phyloP scores from a whole-genome alignment of 768 basidiomycete species.

The Mrakia gelida region DNA sequence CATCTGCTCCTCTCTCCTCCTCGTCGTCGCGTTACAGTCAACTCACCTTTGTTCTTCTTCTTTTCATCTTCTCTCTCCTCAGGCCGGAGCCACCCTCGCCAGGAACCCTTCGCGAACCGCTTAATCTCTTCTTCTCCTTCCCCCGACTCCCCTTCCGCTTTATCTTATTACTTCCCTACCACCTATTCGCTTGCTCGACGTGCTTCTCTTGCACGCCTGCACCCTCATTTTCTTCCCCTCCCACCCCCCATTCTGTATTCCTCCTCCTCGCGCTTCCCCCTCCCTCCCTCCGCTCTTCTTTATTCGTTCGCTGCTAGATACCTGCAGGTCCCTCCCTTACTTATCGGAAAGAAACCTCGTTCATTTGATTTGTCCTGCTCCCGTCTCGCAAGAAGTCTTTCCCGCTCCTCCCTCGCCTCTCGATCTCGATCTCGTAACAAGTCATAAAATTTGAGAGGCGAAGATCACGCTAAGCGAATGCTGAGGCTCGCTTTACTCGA shows the following conservation, averaged over 20 bases:
- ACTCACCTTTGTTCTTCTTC: neutral
- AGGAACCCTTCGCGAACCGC: conserved; percentile 22
- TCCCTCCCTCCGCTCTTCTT: no score
- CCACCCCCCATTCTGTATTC: neutral
- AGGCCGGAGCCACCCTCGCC: conserved; percentile 48
- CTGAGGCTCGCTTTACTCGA: neutral
- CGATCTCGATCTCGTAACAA: neutral
- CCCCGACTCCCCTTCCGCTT: neutral
- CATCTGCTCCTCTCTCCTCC: neutral
- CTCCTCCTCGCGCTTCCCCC: no score
- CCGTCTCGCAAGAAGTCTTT: no score
- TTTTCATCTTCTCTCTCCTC: neutral
- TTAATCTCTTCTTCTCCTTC: neutral
- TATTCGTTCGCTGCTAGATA: no score
- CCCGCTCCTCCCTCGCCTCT: neutral
- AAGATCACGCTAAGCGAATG: no score
- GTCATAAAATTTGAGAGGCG: neutral
- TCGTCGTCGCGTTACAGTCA: no score
- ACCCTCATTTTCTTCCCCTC: neutral
- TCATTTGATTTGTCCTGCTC: no score
- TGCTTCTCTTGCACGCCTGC: neutral
- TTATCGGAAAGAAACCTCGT: no score
- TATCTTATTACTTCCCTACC: neutral
- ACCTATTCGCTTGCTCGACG: neutral
- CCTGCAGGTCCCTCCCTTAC: no score